Conservation (phyloP, 2,329 filamentous ascomycete species). For the Verticillium longisporum region DNA sequence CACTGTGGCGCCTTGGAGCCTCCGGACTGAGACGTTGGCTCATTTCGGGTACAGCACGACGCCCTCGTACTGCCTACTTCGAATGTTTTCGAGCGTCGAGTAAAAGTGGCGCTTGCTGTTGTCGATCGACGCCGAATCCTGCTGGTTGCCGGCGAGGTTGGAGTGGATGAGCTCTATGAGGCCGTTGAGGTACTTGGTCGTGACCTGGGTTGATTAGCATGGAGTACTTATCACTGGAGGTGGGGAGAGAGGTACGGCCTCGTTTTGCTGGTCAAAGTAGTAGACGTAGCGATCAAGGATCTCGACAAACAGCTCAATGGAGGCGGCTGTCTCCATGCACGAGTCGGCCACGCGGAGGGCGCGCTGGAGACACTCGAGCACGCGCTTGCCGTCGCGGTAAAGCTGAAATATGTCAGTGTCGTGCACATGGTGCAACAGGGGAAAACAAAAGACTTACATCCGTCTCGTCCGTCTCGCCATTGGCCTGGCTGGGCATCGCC, state of each 20-base stretch:
- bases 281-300: constrained; percentile 98
- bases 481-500: constrained; percentile 75
- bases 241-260: constrained; percentile 54
- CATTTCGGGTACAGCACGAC: constrained; percentile 62
- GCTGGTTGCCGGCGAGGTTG: constrained; percentile 80
- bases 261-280: constrained; percentile 98
- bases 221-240: background rate
- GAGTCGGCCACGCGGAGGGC: constrained; percentile 94
- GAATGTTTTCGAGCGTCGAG: constrained; percentile 90
- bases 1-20: too few species aligned
- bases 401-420: constrained; percentile 48
- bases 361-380: constrained; percentile 91
- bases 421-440: constrained; percentile 14
- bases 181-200: constrained; percentile 95
- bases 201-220: constrained; percentile 47
- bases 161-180: constrained; percentile 98
- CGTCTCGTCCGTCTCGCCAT: constrained; percentile 74
- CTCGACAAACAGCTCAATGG: constrained; percentile 96
- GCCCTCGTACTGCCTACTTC: constrained; percentile 85
- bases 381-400: constrained; percentile 94
- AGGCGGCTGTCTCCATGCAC: constrained; percentile 97
- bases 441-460: constrained; percentile 49
- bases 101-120: constrained; percentile 91
- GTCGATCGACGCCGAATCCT: constrained; percentile 76
- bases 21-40: background rate